Evolutionary conservation across 1,284 basidiomycete species (phyloP).

Genomic region (Phellopilus nigrolimitatus): DNA sequence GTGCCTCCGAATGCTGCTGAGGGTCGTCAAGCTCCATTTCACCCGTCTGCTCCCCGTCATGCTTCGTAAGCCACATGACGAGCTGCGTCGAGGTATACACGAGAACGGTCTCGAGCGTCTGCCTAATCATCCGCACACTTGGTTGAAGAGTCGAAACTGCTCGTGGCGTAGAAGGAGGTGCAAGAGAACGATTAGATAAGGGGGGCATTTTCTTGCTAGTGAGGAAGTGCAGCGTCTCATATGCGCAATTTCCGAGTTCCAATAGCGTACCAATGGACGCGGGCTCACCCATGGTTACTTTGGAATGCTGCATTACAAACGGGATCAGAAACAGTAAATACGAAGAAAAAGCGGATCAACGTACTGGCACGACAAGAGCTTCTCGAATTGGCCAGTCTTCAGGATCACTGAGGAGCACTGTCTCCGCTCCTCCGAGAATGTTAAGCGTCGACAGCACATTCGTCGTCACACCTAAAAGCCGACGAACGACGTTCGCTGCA

Average conservation of each 20-base stretch:
- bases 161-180: slow-evolving; percentile 26
- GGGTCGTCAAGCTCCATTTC: slow-evolving; percentile 40
- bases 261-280: slow-evolving; percentile 75
- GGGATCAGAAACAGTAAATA: slow-evolving; percentile 15
- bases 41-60: slow-evolving; percentile 48
- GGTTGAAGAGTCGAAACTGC: slow-evolving; percentile 30
- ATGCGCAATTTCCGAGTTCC: slow-evolving; percentile 67
- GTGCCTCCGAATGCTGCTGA: slow-evolving; percentile 37
- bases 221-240: slow-evolving; percentile 63
- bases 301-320: slow-evolving; percentile 56
- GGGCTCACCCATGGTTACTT: slow-evolving; percentile 72
- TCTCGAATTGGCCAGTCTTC: slow-evolving; percentile 69
- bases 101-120: slow-evolving; percentile 65
- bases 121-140: slow-evolving; percentile 53
- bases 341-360: slow-evolving; percentile 31
- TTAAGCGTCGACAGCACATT: slow-evolving; percentile 69
- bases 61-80: slow-evolving; percentile 66
- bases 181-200: slow-evolving; percentile 24
- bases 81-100: slow-evolving; percentile 77
- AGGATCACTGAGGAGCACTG: slow-evolving; percentile 57
- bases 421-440: slow-evolving; percentile 65
- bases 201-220: slow-evolving; percentile 46
- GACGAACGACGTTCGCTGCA: slow-evolving; percentile 62
- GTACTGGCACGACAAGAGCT: slow-evolving; percentile 68
- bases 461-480: slow-evolving; percentile 63